Evolutionary conservation across 495 filamentous ascomycete species (phyloP), one percentile per base, ranked within the genome.

Genomic region (Daldinia bambusicola): DNA sequence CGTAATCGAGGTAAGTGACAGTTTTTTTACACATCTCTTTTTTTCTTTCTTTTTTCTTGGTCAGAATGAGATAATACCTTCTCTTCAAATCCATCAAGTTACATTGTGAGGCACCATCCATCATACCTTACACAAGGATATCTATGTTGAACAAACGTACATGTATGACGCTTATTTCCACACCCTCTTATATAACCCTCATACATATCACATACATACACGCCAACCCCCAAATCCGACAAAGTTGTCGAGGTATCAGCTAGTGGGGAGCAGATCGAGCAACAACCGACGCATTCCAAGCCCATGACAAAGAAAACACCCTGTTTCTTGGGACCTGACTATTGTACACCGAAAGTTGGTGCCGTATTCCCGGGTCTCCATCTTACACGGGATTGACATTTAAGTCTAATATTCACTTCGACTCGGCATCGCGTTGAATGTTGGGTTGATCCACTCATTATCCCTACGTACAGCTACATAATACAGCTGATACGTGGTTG

Each of bases 1-100:
- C 80, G 82, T 66, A 83, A 81, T 82, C 81, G 84, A 76, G 83
- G 84, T 86, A 71, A 78, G 84, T 81, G 60, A 61, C 71, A 36
- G 40, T 31, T 61, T 60, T 63, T 6, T 26, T 32, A n/a, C n/a
- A n/a, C 55, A 12, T 32, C n/a, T 50, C n/a, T 30, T 30, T 45
- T 58, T 5, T 55, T 37, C 48, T 40, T 41, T 31, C 30, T 61
- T 45, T 45, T 45, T 43, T 26, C 50, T 51, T 37, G 63, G 36
- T 37, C 38, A 58, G 63, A 58, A 18, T 7, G 12, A 18, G 22
- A 22, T 48, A 48, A 12, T 48, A 48, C 43, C 18, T 48, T 18
- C 18, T 9, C 20, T 18, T 22, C 43, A 22, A 55, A 63, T 63
- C 31, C 30, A 31, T 12, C 64, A 38, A 69, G 40, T 56, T 36